Evolutionary conservation across 2,329 filamentous ascomycete species (phyloP).

Genomic region (Pyricularia sp.): DNA sequence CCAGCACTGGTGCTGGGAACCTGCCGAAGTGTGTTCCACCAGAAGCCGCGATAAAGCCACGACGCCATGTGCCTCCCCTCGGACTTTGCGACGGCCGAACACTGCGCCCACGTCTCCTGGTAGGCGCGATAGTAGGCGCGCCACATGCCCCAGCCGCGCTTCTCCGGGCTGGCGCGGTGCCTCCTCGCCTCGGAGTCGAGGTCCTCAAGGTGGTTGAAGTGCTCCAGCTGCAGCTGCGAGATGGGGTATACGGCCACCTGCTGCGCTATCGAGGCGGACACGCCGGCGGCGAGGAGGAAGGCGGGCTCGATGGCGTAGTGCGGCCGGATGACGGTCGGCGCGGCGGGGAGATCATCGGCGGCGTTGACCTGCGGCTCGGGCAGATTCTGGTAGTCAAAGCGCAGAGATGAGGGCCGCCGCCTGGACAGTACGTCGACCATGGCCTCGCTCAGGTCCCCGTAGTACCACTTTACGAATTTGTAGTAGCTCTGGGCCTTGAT

Average conservation of each 20-base stretch:
- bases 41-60: slow-evolving; percentile 65
- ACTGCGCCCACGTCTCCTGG: slow-evolving; percentile 55
- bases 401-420: slow-evolving; percentile 26
- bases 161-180: slow-evolving; percentile 23
- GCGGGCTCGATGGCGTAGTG: slow-evolving; percentile 68
- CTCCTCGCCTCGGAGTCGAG: slow-evolving; percentile 52
- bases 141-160: slow-evolving; percentile 41
- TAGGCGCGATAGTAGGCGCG: slow-evolving; percentile 64
- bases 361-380: neutral
- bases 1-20: slow-evolving; percentile 70
- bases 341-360: slow-evolving; percentile 8
- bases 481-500: slow-evolving; percentile 69
- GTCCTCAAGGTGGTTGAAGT: slow-evolving; percentile 64
- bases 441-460: slow-evolving; percentile 47
- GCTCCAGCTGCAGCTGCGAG: slow-evolving; percentile 59
- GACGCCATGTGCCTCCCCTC: slow-evolving; percentile 46
- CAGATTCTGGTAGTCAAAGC: neutral
- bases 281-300: slow-evolving; percentile 61
- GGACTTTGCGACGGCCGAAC: slow-evolving; percentile 42
- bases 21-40: slow-evolving; percentile 62
- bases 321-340: slow-evolving; percentile 49
- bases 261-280: slow-evolving; percentile 58
- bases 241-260: slow-evolving; percentile 64
- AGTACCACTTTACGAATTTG: slow-evolving; percentile 60
- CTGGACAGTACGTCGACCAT: slow-evolving; percentile 38